phyloP scores from a whole-genome alignment of 345 rosid genomes.

The Heritiera fomes region DNA sequence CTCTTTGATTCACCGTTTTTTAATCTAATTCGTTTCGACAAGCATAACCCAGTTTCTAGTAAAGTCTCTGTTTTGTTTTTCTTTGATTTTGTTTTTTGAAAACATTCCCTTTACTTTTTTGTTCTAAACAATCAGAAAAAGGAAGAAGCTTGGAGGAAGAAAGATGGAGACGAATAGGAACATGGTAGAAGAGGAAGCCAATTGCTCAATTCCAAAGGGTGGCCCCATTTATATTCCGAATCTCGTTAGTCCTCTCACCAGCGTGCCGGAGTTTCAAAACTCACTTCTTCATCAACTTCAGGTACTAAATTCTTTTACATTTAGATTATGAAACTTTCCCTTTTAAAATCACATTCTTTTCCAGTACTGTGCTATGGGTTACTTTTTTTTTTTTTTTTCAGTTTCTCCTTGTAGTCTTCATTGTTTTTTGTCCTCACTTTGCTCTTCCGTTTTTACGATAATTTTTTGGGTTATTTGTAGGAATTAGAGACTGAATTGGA shows the following conservation, averaged over 20 bases:
- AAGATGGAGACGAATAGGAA: conserved; percentile 9
- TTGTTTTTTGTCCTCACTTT: neutral
- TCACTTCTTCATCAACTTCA: conserved; percentile 38
- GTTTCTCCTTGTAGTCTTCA: neutral
- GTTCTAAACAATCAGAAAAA: neutral
- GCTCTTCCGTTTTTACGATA: neutral
- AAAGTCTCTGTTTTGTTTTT: neutral
- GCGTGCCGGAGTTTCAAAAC: conserved; percentile 45
- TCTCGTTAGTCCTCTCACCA: conserved; percentile 46
- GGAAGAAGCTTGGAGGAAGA: conserved; percentile 2
- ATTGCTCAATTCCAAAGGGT: conserved; percentile 34
- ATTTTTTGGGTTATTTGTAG: conserved; percentile 23
- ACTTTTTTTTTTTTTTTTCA: neutral
- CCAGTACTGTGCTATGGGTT: neutral
- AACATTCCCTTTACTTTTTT: neutral
- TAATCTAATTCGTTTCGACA: too few relatives aligned
- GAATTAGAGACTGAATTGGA: conserved; percentile 39
- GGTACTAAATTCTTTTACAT: conserved; percentile 26
- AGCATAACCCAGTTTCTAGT: too few relatives aligned
- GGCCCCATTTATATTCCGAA: conserved; percentile 55
- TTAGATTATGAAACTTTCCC: neutral
- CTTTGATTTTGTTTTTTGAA: neutral
- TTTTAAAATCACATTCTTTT: neutral
- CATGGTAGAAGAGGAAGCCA: conserved; percentile 12
- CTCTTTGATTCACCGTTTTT: too few relatives aligned